A percentile compares a stretch with the other conserved stretches of the same genome.
These are phyloP conservation scores for Kwoniella shivajii DNA, from an alignment of 1,284 basidiomycete genomes.

Conservation along the genomic window DNA sequence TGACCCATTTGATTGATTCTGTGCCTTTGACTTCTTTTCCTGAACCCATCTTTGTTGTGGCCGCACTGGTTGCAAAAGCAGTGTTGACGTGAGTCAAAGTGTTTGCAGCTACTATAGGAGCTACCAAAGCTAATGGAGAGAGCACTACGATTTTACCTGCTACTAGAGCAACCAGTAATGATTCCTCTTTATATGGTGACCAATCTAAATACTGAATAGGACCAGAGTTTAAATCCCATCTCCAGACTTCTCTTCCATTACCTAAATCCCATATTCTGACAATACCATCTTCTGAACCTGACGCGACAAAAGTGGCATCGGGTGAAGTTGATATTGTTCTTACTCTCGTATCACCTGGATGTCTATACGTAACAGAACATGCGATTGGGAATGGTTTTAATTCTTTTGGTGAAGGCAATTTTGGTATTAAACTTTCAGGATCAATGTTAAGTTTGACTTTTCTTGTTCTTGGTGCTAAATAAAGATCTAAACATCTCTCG, in stretches of 20 bases:
- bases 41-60: slow-evolving; percentile 48
- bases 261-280: slow-evolving; percentile 93
- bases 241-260: slow-evolving; percentile 84
- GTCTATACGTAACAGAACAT: slow-evolving; percentile 71
- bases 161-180: slow-evolving; percentile 43
- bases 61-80: slow-evolving; percentile 51
- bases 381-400: slow-evolving; percentile 94
- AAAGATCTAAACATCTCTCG: slow-evolving; percentile 91
- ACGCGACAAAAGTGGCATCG: slow-evolving; percentile 86
- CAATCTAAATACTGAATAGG: slow-evolving; percentile 83
- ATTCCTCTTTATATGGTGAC: slow-evolving; percentile 84
- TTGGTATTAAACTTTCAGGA: slow-evolving; percentile 87
- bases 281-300: slow-evolving; percentile 86
- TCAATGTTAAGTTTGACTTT: slow-evolving; percentile 85
- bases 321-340: slow-evolving; percentile 81
- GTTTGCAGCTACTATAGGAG: slow-evolving; percentile 66
- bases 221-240: slow-evolving; percentile 80
- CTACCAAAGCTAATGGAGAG: slow-evolving; percentile 69
- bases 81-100: slow-evolving; percentile 61
- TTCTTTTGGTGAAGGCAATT: slow-evolving; percentile 90
- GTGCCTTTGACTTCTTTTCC: slow-evolving; percentile 47
- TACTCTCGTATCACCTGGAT: slow-evolving; percentile 64
- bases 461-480: slow-evolving; percentile 92
- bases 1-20: slow-evolving; percentile 58
- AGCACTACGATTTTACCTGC: slow-evolving; percentile 74